Evolutionary conservation across 192 early-diverging fungal genomes (phyloP), one percentile per base, ranked within the genome.

Genomic region (Coemansia furcata): DNA sequence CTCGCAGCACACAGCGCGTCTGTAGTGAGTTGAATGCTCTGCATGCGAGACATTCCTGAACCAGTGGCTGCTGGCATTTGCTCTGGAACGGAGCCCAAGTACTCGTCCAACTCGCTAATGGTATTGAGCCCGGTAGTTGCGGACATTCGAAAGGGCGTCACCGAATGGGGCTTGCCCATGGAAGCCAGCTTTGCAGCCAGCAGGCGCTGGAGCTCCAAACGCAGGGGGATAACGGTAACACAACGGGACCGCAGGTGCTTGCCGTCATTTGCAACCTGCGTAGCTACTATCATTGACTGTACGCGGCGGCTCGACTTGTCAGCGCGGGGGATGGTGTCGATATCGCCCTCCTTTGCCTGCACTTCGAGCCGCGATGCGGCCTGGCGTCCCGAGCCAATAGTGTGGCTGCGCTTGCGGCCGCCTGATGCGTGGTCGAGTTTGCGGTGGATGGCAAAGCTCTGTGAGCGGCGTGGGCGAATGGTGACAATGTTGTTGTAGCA

Each of bases 341-440:
- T 14, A 11, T 62, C 37, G 1, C 60, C 60, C 2, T 39, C 55
- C 17, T 42, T 26, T 17, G 60, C 35, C n/a, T 40, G 30, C 23
- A 21, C 30, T 11, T 49, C 17, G 37, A 50, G 6, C 36, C 39
- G 65, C 14, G 68, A 19, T 5, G 59, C 72, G 0, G 77, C 60
- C 30, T 79, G 77, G 21, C 68, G 52, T 10, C 72, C 72, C 0
- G 68, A 71, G n/a, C 72, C 77, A 65, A 79, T 74, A 6, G 77
- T 79, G 66, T 79, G 64, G 21, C 72, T 69, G 6, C 77, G 77
- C 72, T 71, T 74, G 57, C 77, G 77, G 23, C 77, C 72, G 2
- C 55, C 38, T 0, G 77, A 71, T 6, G 77, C 72, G 33, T 60
- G 68, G 30, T 74, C 72, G 17, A 74, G 46, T 36, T 60, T 71